phyloP scores from a whole-genome alignment of 169 alveolate genomes.

The Plasmodium coatneyi region DNA sequence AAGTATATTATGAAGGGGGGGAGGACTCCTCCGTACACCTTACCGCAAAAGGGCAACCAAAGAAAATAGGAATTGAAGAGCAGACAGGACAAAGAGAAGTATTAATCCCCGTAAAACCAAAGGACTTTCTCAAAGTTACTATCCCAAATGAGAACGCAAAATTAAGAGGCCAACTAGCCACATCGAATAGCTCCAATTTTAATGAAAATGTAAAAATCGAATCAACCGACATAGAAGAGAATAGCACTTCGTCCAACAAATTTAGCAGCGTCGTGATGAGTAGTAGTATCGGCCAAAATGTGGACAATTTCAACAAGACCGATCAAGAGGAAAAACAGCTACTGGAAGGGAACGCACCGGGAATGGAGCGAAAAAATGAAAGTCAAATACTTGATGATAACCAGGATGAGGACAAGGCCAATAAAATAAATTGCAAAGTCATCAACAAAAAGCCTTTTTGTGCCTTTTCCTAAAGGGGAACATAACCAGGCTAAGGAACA shows the following conservation, averaged over 20 bases:
- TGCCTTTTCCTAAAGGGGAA: slow-evolving; percentile 15
- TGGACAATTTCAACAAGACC: background rate
- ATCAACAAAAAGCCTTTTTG: slow-evolving; percentile 26
- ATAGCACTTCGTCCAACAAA: background rate
- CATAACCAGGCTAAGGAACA: background rate
- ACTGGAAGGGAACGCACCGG: background rate
- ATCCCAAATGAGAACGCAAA: background rate
- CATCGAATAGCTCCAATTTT: background rate
- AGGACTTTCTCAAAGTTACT: background rate
- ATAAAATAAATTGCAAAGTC: slow-evolving; percentile 58
- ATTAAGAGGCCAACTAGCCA: background rate
- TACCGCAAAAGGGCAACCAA: background rate
- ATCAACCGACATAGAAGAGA: background rate
- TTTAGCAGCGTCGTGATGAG: background rate
- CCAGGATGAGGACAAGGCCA: slow-evolving; percentile 16
- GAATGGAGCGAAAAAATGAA: background rate
- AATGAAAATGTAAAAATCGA: background rate
- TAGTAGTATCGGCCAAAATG: background rate
- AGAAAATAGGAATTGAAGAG: background rate
- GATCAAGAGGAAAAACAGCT: slow-evolving; percentile 3
- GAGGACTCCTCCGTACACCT: background rate
- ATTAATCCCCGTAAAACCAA: background rate
- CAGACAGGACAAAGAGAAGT: background rate
- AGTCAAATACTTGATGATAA: background rate
- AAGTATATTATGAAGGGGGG: slow-evolving; percentile 1